Evolutionary conservation across 192 early-diverging fungal species (phyloP).

Genomic region (Podila verticillata): DNA sequence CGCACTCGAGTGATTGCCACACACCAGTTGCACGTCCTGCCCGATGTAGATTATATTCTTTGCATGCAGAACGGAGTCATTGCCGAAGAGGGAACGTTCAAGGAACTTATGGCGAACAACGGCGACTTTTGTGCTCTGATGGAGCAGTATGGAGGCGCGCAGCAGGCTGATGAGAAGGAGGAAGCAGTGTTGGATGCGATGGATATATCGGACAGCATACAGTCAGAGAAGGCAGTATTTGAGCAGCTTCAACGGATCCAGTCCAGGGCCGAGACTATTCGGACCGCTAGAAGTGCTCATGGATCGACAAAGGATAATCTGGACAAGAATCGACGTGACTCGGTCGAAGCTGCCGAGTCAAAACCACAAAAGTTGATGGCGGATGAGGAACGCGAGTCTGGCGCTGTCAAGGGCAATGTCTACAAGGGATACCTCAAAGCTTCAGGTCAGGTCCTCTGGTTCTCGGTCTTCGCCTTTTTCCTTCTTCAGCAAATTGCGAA

Average conservation of each 20-base stretch:
- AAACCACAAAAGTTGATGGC: constrained; percentile 76
- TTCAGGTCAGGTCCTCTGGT: constrained; percentile 29
- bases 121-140: constrained; percentile 70
- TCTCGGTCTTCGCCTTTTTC: neutral
- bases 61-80: constrained; percentile 79
- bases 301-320: neutral
- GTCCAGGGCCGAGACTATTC: constrained; percentile 61
- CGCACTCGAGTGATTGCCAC: constrained; percentile 84
- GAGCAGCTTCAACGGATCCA: too few species aligned
- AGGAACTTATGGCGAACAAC: constrained; percentile 71
- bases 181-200: constrained; percentile 44
- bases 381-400: constrained; percentile 78
- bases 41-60: constrained; percentile 72
- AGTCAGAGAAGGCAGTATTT: too few species aligned
- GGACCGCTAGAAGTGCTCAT: constrained; percentile 42
- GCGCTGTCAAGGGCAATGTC: constrained; percentile 64
- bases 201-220: neutral
- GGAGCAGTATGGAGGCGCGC: constrained; percentile 69
- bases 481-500: constrained; percentile 1
- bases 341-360: constrained; percentile 77
- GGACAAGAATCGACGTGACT: neutral
- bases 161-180: constrained; percentile 11
- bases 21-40: constrained; percentile 80
- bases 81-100: constrained; percentile 71
- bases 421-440: constrained; percentile 64